Percentiles rank a stretch among this genome's conserved stretches.
phyloP scores from a whole-genome alignment of 495 filamentous ascomycete genomes.

The Penicillium waksmanii region DNA sequence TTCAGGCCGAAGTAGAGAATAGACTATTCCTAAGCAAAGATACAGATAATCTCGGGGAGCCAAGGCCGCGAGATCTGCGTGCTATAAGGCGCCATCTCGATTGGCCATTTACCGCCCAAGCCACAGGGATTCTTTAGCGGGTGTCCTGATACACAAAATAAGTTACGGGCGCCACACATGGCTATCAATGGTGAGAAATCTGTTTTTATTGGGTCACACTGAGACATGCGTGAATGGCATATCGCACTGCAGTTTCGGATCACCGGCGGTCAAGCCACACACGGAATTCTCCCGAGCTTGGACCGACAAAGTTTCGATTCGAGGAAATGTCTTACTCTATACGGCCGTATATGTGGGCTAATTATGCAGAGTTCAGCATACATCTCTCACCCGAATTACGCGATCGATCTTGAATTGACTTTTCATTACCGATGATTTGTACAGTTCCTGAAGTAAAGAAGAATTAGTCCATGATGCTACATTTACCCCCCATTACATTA shows the following conservation, averaged over 20 bases:
- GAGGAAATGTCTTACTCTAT: background rate
- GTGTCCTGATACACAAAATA: too few relatives aligned
- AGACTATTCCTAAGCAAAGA: too few relatives aligned
- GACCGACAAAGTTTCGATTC: background rate
- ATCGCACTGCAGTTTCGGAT: background rate
- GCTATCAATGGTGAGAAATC: background rate
- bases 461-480: too few relatives aligned
- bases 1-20: too few relatives aligned
- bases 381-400: background rate
- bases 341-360: background rate
- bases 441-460: too few relatives aligned
- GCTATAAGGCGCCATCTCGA: too few relatives aligned
- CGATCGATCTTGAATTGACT: background rate
- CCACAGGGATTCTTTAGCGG: too few relatives aligned
- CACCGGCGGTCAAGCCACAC: background rate
- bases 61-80: too few relatives aligned
- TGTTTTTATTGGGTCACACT: background rate
- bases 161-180: background rate
- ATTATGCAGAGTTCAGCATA: background rate
- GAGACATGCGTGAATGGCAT: background rate
- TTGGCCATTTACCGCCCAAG: too few relatives aligned
- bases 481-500: too few relatives aligned
- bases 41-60: too few relatives aligned
- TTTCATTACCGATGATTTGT: too few relatives aligned
- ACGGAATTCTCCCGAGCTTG: background rate